Conservation (phyloP, 192 early-diverging fungal genomes). For the Backusella sp. region DNA sequence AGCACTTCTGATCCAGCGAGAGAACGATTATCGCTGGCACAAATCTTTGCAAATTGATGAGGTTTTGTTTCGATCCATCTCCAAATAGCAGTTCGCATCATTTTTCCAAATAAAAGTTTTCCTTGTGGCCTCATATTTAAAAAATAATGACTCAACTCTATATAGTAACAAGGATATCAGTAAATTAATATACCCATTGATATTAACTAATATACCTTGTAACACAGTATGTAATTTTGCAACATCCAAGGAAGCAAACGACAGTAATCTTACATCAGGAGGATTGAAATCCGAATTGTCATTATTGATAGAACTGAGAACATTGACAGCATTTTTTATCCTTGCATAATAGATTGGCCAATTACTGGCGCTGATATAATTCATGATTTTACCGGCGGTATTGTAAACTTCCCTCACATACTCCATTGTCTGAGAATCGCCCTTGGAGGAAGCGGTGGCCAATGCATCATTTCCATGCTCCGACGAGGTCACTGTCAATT, state of each 20-base stretch:
- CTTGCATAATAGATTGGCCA: conserved; percentile 79
- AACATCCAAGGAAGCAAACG: conserved; percentile 24
- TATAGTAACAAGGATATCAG: neutral
- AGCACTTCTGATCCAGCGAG: conserved; percentile 68
- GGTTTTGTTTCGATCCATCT: conserved; percentile 87
- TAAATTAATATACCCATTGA: conserved; percentile 13
- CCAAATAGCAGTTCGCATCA: conserved; percentile 86
- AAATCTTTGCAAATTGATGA: conserved; percentile 74
- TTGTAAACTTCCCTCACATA: conserved; percentile 69
- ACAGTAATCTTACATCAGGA: conserved; percentile 16
- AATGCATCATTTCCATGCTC: conserved; percentile 15
- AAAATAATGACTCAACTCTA: conserved; percentile 52
- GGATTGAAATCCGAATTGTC: conserved; percentile 16
- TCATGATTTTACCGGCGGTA: conserved; percentile 75
- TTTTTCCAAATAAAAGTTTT: conserved; percentile 69
- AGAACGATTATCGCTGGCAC: conserved; percentile 50
- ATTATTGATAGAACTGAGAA: conserved; percentile 10
- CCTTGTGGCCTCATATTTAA: conserved; percentile 59
- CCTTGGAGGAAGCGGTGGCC: neutral
- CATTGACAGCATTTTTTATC: conserved; percentile 47
- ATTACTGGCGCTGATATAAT: conserved; percentile 84
- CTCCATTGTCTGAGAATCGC: conserved; percentile 25
- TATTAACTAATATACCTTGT: conserved; percentile 39
- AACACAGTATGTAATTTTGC: conserved; percentile 55
- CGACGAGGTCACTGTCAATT: neutral